Evolutionary conservation across 164 flowering plant species (phyloP).

Genomic region (Sedum album): DNA sequence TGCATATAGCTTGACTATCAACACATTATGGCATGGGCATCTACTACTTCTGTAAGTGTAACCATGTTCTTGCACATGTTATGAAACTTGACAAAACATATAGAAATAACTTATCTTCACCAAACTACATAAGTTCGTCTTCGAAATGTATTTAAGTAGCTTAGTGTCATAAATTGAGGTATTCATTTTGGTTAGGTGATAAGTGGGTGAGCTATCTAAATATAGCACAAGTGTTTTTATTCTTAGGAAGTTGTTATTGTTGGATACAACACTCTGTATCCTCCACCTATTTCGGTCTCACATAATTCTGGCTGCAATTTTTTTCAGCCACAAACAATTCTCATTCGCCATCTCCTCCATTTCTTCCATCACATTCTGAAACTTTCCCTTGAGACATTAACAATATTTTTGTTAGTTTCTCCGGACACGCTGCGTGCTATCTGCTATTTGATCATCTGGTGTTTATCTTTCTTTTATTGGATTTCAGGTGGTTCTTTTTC

Average conservation of each 20-base stretch:
- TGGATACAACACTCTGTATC: constrained; percentile 5
- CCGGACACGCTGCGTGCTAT: not conserved
- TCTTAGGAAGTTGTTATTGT: constrained; percentile 2
- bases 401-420: not conserved
- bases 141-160: not conserved
- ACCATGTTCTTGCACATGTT: not conserved
- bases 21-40: constrained; percentile 2
- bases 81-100: not conserved
- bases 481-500: not conserved
- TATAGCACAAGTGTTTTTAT: not conserved
- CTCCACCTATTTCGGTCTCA: constrained; percentile 1
- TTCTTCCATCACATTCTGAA: not conserved
- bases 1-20: not conserved
- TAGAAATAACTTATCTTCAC: not conserved
- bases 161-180: not conserved
- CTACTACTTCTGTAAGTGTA: not conserved
- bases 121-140: not conserved
- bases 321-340: not conserved
- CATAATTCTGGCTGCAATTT: not conserved
- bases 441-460: not conserved
- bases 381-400: not conserved
- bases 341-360: not conserved
- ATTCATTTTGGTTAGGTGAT: constrained; percentile 3
- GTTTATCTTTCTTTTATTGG: not conserved
- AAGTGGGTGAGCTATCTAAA: constrained; percentile 7